These are phyloP conservation scores for Serendipita sp. DNA, from an alignment of 768 basidiomycete species.

Conservation along the genomic window DNA sequence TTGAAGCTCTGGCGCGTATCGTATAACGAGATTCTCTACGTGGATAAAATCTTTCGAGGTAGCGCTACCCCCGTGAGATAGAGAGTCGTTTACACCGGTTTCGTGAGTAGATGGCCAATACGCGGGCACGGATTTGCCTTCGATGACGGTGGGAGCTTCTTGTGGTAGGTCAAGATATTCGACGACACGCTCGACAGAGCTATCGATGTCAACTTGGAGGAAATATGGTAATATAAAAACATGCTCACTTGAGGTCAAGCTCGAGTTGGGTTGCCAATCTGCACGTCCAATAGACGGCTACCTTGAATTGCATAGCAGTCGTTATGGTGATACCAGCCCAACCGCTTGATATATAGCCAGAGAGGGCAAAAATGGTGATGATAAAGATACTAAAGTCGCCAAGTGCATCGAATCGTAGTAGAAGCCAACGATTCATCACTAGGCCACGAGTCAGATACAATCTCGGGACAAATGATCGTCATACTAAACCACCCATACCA, in stretches of 20 bases:
- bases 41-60: constrained; percentile 10
- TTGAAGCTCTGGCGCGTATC: constrained; percentile 15
- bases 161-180: constrained; percentile 17
- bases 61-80: constrained; percentile 17
- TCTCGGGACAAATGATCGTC: neutral
- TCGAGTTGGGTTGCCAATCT: constrained; percentile 14
- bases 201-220: neutral
- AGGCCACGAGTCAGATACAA: neutral
- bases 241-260: constrained; percentile 12
- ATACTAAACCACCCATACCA: constrained; percentile 12
- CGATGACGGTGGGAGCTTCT: constrained; percentile 20
- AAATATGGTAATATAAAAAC: neutral
- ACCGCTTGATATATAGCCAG: constrained; percentile 15
- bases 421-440: constrained; percentile 12
- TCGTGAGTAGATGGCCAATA: constrained; percentile 16
- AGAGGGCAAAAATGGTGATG: constrained; percentile 21
- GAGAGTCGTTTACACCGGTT: constrained; percentile 20
- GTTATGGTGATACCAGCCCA: constrained; percentile 12
- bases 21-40: constrained; percentile 19
- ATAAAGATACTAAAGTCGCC: constrained; percentile 21
- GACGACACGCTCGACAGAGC: constrained; percentile 17
- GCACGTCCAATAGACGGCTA: constrained; percentile 11
- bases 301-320: constrained; percentile 12
- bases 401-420: constrained; percentile 21
- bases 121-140: constrained; percentile 19